Base-by-base conservation (phyloP, 768 basidiomycete genomes). In the Candolleomyces eurysporus region DNA sequence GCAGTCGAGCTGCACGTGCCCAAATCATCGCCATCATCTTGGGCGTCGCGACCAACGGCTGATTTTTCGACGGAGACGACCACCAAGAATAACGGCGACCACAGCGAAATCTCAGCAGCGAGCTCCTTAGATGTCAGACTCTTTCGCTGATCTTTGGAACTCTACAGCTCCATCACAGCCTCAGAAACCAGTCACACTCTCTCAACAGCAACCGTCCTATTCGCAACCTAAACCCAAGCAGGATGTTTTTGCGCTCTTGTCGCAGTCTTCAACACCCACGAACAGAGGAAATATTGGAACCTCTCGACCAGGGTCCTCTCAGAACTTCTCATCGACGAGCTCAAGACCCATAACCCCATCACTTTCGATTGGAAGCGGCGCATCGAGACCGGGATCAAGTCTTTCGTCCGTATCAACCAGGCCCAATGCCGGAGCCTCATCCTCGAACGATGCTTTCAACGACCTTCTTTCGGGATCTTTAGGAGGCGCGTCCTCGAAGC, bases 121-220 rank as follows among this genome's bases (percentile, higher is more conserved):
- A 51, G 36, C 36, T 48, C 48, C 40, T 22, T 48, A 49, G 36
- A 89, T 89, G 87, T 76, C 82, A 6, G 90, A 91, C 74, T 85
- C 90, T 1, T 91, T 91, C 69, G 83, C 89, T 61, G 88, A 91
- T 72, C 83, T 92, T 46, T 92, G 90, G 90, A 83, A 80, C 45
- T 82, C 86, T 22, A 80, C 88, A n/a, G 82, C 79, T 0, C 84
- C 86, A 4, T 66, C 78, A 54, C 84, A 86, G 64, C 76, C 84
- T 1, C 59, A 67, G 62, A 74, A 48, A 55, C 51, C 52, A 9
- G 52, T 68, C 58, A 75, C 82, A 22, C 80, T 79, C 45, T 51
- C 56, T 8, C 56, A 62, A 42, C 56, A 62, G 30, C 85, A 80
- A 63, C 76, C 84, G 9, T 48, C 65, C 0, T 64, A 22, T 53